phyloP scores from a whole-genome alignment of 139 green algal species.

The Haematococcus lacustris region DNA sequence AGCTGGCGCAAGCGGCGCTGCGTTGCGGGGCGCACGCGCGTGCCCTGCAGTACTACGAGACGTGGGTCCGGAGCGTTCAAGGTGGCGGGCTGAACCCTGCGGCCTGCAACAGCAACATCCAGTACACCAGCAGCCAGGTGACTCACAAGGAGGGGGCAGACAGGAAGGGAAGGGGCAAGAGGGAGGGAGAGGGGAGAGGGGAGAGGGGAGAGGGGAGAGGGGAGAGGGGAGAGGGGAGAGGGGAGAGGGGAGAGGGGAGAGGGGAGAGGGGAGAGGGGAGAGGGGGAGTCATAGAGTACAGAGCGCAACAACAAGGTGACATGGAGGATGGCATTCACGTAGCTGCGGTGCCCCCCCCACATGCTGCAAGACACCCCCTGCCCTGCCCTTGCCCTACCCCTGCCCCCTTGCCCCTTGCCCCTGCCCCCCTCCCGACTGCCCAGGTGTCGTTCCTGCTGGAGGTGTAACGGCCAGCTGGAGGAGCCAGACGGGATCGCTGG shows the following conservation, averaged over 20 bases:
- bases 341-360: neutral
- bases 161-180: neutral
- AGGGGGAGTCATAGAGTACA: no score
- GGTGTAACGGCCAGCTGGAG: slow-evolving; percentile 82
- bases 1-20: slow-evolving; percentile 52
- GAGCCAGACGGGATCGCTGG: slow-evolving; percentile 85
- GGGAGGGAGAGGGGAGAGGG: no score
- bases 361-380: neutral
- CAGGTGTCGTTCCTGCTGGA: slow-evolving; percentile 84
- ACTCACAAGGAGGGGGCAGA: neutral
- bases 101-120: slow-evolving; percentile 14
- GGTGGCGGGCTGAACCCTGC: slow-evolving; percentile 71
- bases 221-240: no score
- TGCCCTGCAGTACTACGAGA: slow-evolving; percentile 84
- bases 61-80: slow-evolving; percentile 43
- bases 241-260: no score
- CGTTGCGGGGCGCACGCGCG: slow-evolving; percentile 73
- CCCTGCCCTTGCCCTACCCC: neutral
- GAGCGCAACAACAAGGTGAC: no score
- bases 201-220: no score
- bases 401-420: neutral
- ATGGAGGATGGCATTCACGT: neutral
- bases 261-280: no score
- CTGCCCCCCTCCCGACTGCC: neutral
- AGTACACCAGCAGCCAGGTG: slow-evolving; percentile 2